Evolutionary conservation across 2,329 filamentous ascomycete genomes (phyloP).

Genomic region (Fusarium sororula): DNA sequence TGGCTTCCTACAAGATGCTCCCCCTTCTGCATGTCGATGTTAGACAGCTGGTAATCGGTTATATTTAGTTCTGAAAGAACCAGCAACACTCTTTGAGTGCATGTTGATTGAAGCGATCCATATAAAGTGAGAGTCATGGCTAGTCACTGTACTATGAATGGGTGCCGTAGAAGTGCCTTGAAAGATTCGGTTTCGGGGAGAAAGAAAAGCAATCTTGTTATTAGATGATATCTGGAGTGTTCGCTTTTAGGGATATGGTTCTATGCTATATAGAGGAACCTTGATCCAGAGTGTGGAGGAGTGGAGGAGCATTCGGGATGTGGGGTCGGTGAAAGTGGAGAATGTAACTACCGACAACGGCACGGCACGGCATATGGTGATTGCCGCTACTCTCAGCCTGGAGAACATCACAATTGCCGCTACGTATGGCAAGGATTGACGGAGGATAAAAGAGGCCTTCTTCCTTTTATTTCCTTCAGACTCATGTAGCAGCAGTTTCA

Average conservation of each 20-base stretch:
- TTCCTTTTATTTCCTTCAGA: neutral
- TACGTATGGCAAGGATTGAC: fast-evolving
- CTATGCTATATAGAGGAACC: neutral
- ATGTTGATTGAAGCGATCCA: neutral
- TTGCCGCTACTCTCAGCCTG: neutral
- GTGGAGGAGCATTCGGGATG: neutral
- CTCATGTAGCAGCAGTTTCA: neutral
- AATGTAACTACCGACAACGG: too few species aligned
- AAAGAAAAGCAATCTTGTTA: neutral
- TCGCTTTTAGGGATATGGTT: neutral
- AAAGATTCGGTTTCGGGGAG: fast-evolving
- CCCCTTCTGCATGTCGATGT: neutral
- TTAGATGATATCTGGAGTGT: neutral
- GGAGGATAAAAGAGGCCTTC: neutral
- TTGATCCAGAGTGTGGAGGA: fast-evolving
- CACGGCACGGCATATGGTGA: neutral
- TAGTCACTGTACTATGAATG: neutral
- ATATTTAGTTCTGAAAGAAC: neutral
- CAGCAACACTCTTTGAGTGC: neutral
- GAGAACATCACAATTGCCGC: neutral
- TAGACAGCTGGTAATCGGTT: neutral
- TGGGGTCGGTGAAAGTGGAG: neutral
- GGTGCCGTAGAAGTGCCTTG: neutral
- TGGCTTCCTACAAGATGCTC: neutral
- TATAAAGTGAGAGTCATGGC: neutral